phyloP scores from a whole-genome alignment of 2,329 filamentous ascomycete genomes.

The Aspergillus alliaceus region DNA sequence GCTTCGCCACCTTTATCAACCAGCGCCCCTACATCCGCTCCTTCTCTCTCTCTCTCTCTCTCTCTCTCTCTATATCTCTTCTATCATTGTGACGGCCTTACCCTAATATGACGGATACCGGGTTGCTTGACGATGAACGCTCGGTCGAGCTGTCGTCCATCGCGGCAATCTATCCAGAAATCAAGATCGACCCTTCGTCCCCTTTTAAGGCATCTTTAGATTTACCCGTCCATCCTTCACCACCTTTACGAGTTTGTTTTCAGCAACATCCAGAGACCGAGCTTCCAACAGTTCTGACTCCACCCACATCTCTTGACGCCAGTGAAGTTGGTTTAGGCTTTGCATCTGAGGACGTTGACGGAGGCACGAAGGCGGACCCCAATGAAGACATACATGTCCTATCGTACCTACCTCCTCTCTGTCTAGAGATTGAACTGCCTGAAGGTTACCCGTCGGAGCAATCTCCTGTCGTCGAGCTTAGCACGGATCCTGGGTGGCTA shows the following conservation, averaged over 20 bases:
- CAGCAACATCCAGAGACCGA: conserved; percentile 35
- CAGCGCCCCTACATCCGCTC: neutral
- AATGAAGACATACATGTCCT: conserved; percentile 47
- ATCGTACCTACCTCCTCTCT: conserved; percentile 58
- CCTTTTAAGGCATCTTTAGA: conserved; percentile 55
- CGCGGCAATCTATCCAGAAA: conserved; percentile 63
- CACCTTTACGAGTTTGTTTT: conserved; percentile 51
- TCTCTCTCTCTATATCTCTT: too few species aligned
- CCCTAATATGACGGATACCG: conserved; percentile 37
- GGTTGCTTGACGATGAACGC: conserved; percentile 54
- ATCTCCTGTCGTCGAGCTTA: conserved; percentile 52
- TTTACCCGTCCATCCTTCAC: conserved; percentile 55
- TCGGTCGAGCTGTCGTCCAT: conserved; percentile 60
- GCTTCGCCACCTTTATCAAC: conserved; percentile 1
- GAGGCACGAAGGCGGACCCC: conserved; percentile 14
- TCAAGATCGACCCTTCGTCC: conserved; percentile 48
- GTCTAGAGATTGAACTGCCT: conserved; percentile 54
- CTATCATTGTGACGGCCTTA: neutral
- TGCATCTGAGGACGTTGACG: conserved; percentile 21
- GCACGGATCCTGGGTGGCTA: conserved; percentile 55
- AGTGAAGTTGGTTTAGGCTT: conserved; percentile 18
- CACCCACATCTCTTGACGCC: conserved; percentile 43
- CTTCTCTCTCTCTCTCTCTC: too few species aligned
- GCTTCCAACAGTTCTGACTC: conserved; percentile 38
- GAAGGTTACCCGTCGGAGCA: conserved; percentile 55